These are phyloP conservation scores for Cryptococcus hybrid DNA, from an alignment of 1,284 basidiomycete species.

Conservation along the genomic window DNA sequence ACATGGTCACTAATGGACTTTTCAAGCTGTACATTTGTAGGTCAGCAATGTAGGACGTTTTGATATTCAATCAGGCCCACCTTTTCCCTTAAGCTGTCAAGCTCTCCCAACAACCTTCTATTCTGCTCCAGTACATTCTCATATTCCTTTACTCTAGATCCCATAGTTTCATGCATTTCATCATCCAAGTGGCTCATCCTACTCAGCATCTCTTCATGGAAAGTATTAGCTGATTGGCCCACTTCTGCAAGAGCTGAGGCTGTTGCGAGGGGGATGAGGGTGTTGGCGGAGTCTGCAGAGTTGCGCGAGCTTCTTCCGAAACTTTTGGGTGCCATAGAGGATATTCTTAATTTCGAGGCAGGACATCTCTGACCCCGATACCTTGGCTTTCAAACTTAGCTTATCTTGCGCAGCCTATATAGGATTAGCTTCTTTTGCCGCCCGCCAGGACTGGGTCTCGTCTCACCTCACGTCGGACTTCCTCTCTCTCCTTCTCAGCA, in stretches of 20 bases:
- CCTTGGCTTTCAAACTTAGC: no score
- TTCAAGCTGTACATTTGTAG: not conserved
- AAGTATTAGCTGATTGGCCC: slow-evolving; percentile 2
- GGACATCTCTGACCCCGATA: no score
- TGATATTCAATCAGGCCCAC: slow-evolving; percentile 1
- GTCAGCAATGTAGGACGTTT: no score
- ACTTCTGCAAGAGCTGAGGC: slow-evolving; percentile 4
- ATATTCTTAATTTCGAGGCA: no score
- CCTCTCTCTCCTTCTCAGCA: slow-evolving; percentile 1
- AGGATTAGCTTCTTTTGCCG: no score
- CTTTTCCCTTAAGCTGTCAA: slow-evolving; percentile 11
- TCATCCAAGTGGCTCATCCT: slow-evolving; percentile 14
- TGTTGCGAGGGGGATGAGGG: not conserved
- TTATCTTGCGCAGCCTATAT: no score
- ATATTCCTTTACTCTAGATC: slow-evolving; percentile 15
- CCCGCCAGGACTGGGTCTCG: no score
- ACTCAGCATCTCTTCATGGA: slow-evolving; percentile 17
- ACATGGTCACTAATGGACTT: not conserved
- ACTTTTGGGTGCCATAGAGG: not conserved
- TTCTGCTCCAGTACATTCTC: slow-evolving; percentile 15
- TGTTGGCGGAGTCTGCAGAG: not conserved
- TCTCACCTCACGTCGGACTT: slow-evolving; percentile 2
- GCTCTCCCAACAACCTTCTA: slow-evolving; percentile 11
- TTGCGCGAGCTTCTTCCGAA: not conserved
- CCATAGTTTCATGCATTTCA: slow-evolving; percentile 15